These are phyloP conservation scores for Blakeslea trispora DNA, from an alignment of 371 early-diverging fungal species.

Conservation along the genomic window DNA sequence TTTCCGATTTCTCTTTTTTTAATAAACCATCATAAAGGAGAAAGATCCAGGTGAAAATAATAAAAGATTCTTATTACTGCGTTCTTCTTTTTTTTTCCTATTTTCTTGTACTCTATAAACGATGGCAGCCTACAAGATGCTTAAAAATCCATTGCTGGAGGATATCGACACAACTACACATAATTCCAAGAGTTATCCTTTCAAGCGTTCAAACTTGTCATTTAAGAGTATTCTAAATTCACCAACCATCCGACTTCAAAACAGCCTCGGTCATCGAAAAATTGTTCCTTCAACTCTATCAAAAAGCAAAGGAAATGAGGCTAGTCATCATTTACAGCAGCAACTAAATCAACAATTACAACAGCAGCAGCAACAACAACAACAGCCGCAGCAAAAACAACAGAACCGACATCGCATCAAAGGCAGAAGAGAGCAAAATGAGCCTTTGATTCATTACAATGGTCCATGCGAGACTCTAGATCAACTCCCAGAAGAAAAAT, in stretches of 20 bases:
- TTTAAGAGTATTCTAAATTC: constrained; percentile 7
- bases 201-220: constrained; percentile 6
- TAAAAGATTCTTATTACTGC: neutral
- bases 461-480: constrained; percentile 44
- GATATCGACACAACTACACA: neutral
- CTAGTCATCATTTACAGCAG: neutral
- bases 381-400: no score
- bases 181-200: neutral
- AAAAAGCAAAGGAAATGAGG: constrained; percentile 1
- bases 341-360: no score
- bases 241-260: neutral
- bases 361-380: neutral
- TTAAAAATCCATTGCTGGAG: constrained; percentile 12
- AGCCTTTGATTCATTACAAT: constrained; percentile 45
- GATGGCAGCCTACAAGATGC: constrained; percentile 7
- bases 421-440: constrained; percentile 11
- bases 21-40: neutral
- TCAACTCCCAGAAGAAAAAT: constrained; percentile 40
- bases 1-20: neutral
- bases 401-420: constrained; percentile 2
- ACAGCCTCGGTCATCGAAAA: constrained; percentile 1
- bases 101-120: constrained; percentile 1
- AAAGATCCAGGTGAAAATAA: constrained; percentile 7
- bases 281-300: constrained; percentile 13
- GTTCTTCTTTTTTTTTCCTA: neutral